A percentile compares a stretch with the other conserved stretches of the same genome.
These are phyloP conservation scores for Macroventuria anomochaeta DNA, from an alignment of 2,329 filamentous ascomycete genomes.

Conservation along the genomic window DNA sequence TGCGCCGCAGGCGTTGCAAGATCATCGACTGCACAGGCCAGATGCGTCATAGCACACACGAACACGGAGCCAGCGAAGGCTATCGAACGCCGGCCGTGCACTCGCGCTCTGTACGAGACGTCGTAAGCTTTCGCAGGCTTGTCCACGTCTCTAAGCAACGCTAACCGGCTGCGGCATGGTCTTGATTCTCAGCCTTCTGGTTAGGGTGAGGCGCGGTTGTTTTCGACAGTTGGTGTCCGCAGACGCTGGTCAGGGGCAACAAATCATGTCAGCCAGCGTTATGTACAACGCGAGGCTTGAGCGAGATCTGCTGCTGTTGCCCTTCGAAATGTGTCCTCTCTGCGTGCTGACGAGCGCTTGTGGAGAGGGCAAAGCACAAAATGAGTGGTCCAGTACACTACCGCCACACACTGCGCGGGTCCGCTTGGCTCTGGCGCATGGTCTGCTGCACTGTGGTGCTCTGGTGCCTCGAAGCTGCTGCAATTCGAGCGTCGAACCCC, in stretches of 20 bases:
- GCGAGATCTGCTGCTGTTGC: slow-evolving; percentile 21
- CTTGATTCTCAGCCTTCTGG: slow-evolving; percentile 32
- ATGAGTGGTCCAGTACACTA: slow-evolving; percentile 16
- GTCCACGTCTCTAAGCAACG: slow-evolving; percentile 14
- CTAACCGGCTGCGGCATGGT: slow-evolving; percentile 29
- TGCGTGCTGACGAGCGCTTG: slow-evolving; percentile 32
- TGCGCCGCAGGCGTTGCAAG: slow-evolving; percentile 40
- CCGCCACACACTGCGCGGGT: slow-evolving; percentile 25
- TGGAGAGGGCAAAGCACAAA: slow-evolving; percentile 20
- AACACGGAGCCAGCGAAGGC: slow-evolving; percentile 38
- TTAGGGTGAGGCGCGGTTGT: slow-evolving; percentile 38
- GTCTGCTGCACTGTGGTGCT: slow-evolving; percentile 18
- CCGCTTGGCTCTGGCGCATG: slow-evolving; percentile 16
- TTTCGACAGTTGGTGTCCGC: slow-evolving; percentile 23
- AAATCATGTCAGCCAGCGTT: slow-evolving; percentile 18
- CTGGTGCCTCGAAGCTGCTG: slow-evolving; percentile 37
- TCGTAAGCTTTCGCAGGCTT: slow-evolving; percentile 42
- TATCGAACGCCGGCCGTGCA: slow-evolving; percentile 47
- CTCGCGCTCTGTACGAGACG: slow-evolving; percentile 35
- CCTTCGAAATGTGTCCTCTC: slow-evolving; percentile 27
- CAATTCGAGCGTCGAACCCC: slow-evolving; percentile 39
- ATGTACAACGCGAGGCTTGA: slow-evolving; percentile 27
- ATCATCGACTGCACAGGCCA: slow-evolving; percentile 39
- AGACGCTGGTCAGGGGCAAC: slow-evolving; percentile 17
- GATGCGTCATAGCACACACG: slow-evolving; percentile 41